These are phyloP conservation scores for Hanseniaspora nectarophila DNA, from an alignment of 805 yeast species.

Conservation along the genomic window DNA sequence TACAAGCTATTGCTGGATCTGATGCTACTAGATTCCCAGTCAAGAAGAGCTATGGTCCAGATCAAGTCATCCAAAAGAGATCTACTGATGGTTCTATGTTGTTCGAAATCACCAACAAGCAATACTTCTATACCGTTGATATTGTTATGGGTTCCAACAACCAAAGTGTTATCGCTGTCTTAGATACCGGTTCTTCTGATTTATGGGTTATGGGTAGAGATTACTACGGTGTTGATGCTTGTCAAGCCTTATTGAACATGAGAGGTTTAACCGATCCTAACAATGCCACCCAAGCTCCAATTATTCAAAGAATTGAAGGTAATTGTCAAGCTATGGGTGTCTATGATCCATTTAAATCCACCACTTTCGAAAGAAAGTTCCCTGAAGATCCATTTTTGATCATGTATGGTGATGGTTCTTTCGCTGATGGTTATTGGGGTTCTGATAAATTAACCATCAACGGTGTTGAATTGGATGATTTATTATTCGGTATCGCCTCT, in stretches of 20 bases:
- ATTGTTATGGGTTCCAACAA: conserved; percentile 41
- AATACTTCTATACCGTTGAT: conserved; percentile 32
- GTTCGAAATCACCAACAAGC: conserved; percentile 27
- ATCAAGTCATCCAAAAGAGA: no score
- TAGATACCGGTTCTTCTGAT: conserved; percentile 70
- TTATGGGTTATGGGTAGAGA: conserved; percentile 41
- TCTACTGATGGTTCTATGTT: not conserved
- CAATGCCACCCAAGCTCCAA: not conserved
- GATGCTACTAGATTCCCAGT: no score
- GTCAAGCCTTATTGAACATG: not conserved
- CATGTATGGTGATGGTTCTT: conserved; percentile 42
- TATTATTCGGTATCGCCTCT: conserved; percentile 67
- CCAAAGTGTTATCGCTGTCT: conserved; percentile 41
- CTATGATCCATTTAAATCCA: not conserved
- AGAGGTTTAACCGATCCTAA: no score
- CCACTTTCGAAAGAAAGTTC: not conserved
- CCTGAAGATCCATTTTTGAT: conserved; percentile 28
- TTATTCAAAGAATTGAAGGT: not conserved
- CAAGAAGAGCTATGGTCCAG: no score
- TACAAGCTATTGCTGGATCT: no score
- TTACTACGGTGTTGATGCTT: not conserved
- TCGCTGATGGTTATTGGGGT: conserved; percentile 35
- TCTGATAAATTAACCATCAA: conserved; percentile 49
- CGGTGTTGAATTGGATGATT: conserved; percentile 35
- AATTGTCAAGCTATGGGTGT: not conserved